Base-by-base conservation (phyloP, 2,329 filamentous ascomycete genomes). In the Waltergamsia citrina region DNA sequence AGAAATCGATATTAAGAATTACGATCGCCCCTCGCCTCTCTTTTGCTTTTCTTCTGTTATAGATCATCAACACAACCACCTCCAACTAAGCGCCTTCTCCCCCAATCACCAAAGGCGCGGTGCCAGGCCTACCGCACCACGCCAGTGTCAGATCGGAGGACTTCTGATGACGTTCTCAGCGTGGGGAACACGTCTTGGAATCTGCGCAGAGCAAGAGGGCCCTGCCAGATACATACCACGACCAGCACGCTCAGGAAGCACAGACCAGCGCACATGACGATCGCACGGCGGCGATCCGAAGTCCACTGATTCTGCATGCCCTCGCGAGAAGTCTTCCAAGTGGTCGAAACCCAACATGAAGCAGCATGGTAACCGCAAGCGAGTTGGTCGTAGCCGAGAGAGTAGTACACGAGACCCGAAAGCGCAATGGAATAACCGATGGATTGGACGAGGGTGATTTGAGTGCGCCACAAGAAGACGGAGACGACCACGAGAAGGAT, bases 401-500 rank as follows among this genome's bases (percentile, higher is more conserved):
- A 70, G 52, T 74, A 74, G 43, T 67, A 59, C 17, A 63, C 50
- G 31, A 73, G 55, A 21, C 68, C 67, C 36, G 54, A 44, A 14
- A 74, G 60, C 34, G 85, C 84, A 48, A 90, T 71, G 46, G 67
- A 64, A 67, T 93, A 93, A 45, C 85, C 85, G 52, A 88, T 67
- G 48, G 77, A 74, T 60, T 93, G 85, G 36, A 86, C 67, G 17
- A 61, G 52, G 15, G 78, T 70, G 50, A 92, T 80, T 21, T 74
- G 70, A 37, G 84, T 85, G 45, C 71, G 66, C 79, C 85, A 92
- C 53, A 90, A 78, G 50, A 85, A 56, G 59, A 92, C 81, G 34
- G 82, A 86, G 38, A 77, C 71, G 40, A 72, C 65, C 43, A 93
- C 84, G 36, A 93, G 77, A 38, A 93, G 74, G 40, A 93, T 88